phyloP scores from a whole-genome alignment of 179 eudicot species.

The Heliamphora pulchella region DNA sequence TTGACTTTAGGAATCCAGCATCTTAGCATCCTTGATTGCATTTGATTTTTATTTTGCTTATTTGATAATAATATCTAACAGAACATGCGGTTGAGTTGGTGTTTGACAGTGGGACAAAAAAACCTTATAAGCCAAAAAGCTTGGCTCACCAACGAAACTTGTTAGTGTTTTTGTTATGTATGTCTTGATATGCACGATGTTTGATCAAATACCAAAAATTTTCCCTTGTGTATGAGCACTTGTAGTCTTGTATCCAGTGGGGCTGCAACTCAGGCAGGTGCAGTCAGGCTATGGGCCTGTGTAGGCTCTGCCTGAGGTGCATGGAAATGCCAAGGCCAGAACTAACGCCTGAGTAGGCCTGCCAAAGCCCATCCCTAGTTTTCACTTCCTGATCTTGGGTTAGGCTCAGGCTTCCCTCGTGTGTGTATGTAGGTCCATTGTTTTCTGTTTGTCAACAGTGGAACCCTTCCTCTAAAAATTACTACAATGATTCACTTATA shows the following conservation, averaged over 20 bases:
- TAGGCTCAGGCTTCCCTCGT: too few relatives aligned
- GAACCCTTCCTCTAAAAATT: too few relatives aligned
- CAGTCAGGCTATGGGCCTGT: not conserved
- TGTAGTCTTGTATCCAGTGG: not conserved
- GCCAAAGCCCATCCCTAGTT: too few relatives aligned
- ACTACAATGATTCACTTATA: too few relatives aligned
- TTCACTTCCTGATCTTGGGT: too few relatives aligned
- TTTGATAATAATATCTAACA: not conserved
- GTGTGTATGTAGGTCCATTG: too few relatives aligned
- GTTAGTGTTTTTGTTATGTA: not conserved
- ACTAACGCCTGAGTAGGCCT: too few relatives aligned
- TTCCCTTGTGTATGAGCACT: not conserved
- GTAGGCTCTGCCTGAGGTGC: too few relatives aligned
- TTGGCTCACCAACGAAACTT: too few relatives aligned
- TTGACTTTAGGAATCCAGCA: not conserved
- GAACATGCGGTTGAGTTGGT: not conserved
- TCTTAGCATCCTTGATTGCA: not conserved
- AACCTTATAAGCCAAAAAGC: not conserved
- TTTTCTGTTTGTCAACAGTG: too few relatives aligned
- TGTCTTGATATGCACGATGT: not conserved
- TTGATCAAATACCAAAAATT: not conserved
- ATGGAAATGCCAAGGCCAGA: too few relatives aligned
- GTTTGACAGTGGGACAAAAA: not conserved
- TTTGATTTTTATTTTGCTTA: not conserved
- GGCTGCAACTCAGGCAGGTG: not conserved